Evolutionary conservation across 2,329 filamentous ascomycete species (phyloP).

Genomic region (Neonectria faginata): DNA sequence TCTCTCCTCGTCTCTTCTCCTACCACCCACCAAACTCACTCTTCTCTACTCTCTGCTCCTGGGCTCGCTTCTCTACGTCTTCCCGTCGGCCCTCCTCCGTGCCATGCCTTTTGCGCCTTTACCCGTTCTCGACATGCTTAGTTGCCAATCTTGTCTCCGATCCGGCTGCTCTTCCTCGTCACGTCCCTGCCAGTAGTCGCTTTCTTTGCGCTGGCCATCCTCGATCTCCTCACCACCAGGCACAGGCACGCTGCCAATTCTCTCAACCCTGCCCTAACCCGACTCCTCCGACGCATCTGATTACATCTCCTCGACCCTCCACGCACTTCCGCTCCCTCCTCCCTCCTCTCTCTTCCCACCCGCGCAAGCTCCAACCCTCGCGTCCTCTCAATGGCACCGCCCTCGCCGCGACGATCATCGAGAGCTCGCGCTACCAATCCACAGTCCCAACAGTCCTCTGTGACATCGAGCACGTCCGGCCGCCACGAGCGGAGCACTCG

Average conservation of each 20-base stretch:
- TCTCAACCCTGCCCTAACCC: conserved; percentile 26
- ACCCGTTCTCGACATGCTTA: conserved; percentile 44
- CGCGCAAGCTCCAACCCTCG: conserved; percentile 46
- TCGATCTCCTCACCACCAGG: conserved; percentile 28
- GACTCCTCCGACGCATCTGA: conserved; percentile 17
- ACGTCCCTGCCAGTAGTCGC: conserved; percentile 41
- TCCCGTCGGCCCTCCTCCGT: conserved; percentile 32
- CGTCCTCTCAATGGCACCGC: conserved; percentile 66
- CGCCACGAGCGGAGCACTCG: conserved; percentile 81
- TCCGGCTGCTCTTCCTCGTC: conserved; percentile 37
- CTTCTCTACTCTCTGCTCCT: conserved; percentile 47
- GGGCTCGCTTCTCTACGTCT: conserved; percentile 27
- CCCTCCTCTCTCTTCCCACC: conserved; percentile 9
- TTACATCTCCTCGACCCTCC: conserved; percentile 15
- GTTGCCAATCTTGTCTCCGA: conserved; percentile 43
- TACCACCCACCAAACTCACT: conserved; percentile 41
- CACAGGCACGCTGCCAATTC: conserved; percentile 36
- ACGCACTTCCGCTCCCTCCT: conserved; percentile 26
- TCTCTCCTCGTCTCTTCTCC: conserved; percentile 25
- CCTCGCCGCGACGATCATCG: conserved; percentile 87
- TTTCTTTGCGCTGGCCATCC: conserved; percentile 34
- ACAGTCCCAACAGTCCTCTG: conserved; percentile 81
- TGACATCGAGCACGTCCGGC: conserved; percentile 81
- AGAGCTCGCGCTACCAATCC: conserved; percentile 85
- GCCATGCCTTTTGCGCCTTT: conserved; percentile 39